phyloP scores from a whole-genome alignment of 2,329 filamentous ascomycete genomes.

The Fusarium sp. region DNA sequence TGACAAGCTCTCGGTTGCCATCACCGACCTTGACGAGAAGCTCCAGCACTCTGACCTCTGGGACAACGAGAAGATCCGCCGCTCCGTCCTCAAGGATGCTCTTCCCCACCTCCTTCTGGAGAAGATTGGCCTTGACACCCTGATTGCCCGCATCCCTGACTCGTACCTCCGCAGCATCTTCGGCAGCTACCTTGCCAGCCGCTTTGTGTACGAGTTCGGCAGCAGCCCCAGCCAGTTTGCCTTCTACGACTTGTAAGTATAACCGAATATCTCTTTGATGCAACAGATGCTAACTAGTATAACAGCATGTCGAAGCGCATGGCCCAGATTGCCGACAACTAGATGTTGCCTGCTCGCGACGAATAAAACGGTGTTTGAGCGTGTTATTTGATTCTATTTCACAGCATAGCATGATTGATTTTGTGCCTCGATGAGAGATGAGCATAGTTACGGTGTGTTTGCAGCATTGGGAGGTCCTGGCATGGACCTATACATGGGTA shows the following conservation, averaged over 20 bases:
- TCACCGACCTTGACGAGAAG: slow-evolving; percentile 97
- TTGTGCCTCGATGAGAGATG: slow-evolving; percentile 38
- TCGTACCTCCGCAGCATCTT: slow-evolving; percentile 95
- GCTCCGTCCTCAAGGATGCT: slow-evolving; percentile 84
- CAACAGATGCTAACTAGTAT: slow-evolving; percentile 47
- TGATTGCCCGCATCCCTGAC: slow-evolving; percentile 88
- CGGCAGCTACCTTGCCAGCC: slow-evolving; percentile 92
- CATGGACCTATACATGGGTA: slow-evolving; percentile 36
- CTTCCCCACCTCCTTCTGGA: slow-evolving; percentile 85
- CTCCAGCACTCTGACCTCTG: slow-evolving; percentile 93
- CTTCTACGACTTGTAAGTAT: slow-evolving; percentile 95
- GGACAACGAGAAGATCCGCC: slow-evolving; percentile 82
- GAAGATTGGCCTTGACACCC: slow-evolving; percentile 91
- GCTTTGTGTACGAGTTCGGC: slow-evolving; percentile 96
- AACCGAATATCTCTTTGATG: background rate
- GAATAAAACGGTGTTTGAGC: slow-evolving; percentile 34
- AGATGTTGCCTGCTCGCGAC: slow-evolving; percentile 20
- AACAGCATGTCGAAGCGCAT: slow-evolving; percentile 74
- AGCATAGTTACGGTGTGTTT: slow-evolving; percentile 45
- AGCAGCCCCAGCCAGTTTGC: slow-evolving; percentile 95
- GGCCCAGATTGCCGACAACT: slow-evolving; percentile 55
- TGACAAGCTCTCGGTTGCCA: slow-evolving; percentile 89
- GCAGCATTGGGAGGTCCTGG: slow-evolving; percentile 42
- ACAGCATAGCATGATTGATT: slow-evolving; percentile 43
- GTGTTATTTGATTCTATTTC: slow-evolving; percentile 32